Evolutionary conservation across 495 filamentous ascomycete genomes (phyloP).

Genomic region (Daldinia bambusicola): DNA sequence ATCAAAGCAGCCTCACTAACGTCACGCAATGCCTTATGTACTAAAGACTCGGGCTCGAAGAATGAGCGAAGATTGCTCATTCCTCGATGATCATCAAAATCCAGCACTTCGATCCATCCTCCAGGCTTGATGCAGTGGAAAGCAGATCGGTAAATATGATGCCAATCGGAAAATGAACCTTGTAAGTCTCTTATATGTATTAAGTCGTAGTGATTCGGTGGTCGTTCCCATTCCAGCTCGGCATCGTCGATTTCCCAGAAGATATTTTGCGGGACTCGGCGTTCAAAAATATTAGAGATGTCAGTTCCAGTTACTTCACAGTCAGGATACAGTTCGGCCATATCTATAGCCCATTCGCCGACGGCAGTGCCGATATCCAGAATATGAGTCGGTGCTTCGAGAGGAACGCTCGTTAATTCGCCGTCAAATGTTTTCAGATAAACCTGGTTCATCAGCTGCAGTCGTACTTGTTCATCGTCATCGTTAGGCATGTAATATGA

Average conservation of each 20-base stretch:
- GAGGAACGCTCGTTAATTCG: conserved; percentile 66
- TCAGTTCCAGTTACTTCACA: conserved; percentile 75
- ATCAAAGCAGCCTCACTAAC: conserved; percentile 54
- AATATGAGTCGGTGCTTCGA: conserved; percentile 66
- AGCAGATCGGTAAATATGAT: conserved; percentile 67
- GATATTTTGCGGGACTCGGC: conserved; percentile 68
- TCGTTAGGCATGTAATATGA: conserved; percentile 83
- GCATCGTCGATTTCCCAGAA: conserved; percentile 78
- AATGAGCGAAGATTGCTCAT: conserved; percentile 52
- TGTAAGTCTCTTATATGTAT: conserved; percentile 72
- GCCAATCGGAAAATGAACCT: conserved; percentile 73
- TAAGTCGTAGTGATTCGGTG: conserved; percentile 68
- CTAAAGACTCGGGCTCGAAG: conserved; percentile 53
- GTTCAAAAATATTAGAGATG: conserved; percentile 68
- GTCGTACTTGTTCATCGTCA: conserved; percentile 74
- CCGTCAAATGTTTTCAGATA: conserved; percentile 69
- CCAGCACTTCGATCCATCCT: conserved; percentile 72
- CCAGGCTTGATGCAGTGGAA: conserved; percentile 69
- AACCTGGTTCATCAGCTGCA: conserved; percentile 73
- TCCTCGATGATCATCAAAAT: conserved; percentile 60
- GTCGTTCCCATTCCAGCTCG: conserved; percentile 66
- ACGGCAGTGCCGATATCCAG: conserved; percentile 76
- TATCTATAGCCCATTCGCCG: conserved; percentile 79
- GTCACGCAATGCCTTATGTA: conserved; percentile 49
- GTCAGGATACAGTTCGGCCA: conserved; percentile 70